phyloP scores from a whole-genome alignment of 2,329 filamentous ascomycete species.

The Calonectria hongkongensis region DNA sequence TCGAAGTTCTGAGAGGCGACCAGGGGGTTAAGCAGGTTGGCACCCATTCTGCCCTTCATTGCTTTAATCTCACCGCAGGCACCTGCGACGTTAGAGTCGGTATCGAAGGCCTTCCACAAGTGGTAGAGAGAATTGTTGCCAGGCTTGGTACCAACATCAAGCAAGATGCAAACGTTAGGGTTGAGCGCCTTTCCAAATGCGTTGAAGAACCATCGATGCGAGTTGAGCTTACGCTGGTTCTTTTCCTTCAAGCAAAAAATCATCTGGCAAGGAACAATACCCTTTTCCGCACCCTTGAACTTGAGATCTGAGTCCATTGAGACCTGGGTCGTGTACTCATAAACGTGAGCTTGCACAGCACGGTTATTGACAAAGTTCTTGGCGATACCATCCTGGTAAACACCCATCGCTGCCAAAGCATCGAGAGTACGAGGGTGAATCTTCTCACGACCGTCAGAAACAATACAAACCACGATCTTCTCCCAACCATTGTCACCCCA shows the following conservation, averaged over 20 bases:
- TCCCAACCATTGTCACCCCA: slow-evolving; percentile 99
- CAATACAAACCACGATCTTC: slow-evolving; percentile 98
- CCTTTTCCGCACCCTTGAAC: slow-evolving; percentile 99
- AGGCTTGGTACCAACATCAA: slow-evolving; percentile 96
- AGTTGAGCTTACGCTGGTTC: slow-evolving; percentile 98
- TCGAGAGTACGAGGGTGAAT: slow-evolving; percentile 96
- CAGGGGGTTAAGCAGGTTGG: slow-evolving; percentile 91
- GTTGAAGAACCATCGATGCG: slow-evolving; percentile 99
- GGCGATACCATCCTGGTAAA: slow-evolving; percentile 98
- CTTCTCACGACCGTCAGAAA: slow-evolving; percentile 92
- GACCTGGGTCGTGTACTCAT: slow-evolving; percentile 99
- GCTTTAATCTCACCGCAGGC: slow-evolving; percentile 98
- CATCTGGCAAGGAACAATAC: slow-evolving; percentile 97
- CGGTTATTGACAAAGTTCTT: slow-evolving; percentile 99
- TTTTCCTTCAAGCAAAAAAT: slow-evolving; percentile 99
- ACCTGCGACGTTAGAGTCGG: slow-evolving; percentile 96
- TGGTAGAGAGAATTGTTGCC: slow-evolving; percentile 95
- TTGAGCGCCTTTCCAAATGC: slow-evolving; percentile 94
- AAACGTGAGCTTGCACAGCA: slow-evolving; percentile 96
- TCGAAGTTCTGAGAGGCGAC: slow-evolving; percentile 99
- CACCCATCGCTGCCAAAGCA: slow-evolving; percentile 95
- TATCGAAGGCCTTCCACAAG: slow-evolving; percentile 99
- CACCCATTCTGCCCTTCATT: slow-evolving; percentile 90
- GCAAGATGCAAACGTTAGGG: slow-evolving; percentile 96
- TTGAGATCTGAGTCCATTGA: slow-evolving; percentile 96